phyloP scores from a whole-genome alignment of 2,329 filamentous ascomycete species.

The Cytospora piceicola region DNA sequence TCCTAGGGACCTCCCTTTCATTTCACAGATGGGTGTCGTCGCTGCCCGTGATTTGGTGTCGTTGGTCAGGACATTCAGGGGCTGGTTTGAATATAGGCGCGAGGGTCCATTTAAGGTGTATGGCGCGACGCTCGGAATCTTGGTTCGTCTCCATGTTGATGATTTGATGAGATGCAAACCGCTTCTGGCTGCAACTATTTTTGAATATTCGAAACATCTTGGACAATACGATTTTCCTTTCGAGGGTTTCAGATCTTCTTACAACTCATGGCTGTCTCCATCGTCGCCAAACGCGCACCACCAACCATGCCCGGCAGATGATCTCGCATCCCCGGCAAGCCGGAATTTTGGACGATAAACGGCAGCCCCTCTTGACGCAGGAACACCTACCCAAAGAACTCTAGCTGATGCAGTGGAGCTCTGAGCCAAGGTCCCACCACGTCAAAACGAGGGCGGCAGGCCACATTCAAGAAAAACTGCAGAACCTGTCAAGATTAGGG shows the following conservation, averaged over 20 bases:
- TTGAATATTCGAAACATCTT: conserved; percentile 20
- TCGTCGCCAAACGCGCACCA: background rate
- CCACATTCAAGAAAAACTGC: background rate
- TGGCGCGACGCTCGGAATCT: conserved; percentile 19
- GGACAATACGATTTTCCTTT: background rate
- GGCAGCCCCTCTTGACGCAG: conserved; percentile 24
- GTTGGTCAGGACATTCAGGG: conserved; percentile 19
- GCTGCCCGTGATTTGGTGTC: background rate
- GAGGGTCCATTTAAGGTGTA: conserved; percentile 19
- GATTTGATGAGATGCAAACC: background rate
- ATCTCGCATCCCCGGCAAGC: conserved; percentile 16
- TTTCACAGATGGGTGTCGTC: background rate
- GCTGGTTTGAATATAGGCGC: conserved; percentile 19
- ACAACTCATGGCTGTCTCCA: background rate
- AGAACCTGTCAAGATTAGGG: background rate
- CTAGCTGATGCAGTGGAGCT: conserved; percentile 7
- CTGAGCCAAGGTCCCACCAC: background rate
- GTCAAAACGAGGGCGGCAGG: background rate
- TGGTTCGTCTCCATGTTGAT: conserved; percentile 5
- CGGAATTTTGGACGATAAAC: conserved; percentile 16
- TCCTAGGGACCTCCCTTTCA: conserved; percentile 2
- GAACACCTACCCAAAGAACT: conserved; percentile 20
- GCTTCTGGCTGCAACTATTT: background rate
- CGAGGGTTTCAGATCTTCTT: conserved; percentile 2
- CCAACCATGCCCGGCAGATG: conserved; percentile 5